Base-by-base conservation (phyloP, 257 asterid species). In the Echites panduratus region DNA sequence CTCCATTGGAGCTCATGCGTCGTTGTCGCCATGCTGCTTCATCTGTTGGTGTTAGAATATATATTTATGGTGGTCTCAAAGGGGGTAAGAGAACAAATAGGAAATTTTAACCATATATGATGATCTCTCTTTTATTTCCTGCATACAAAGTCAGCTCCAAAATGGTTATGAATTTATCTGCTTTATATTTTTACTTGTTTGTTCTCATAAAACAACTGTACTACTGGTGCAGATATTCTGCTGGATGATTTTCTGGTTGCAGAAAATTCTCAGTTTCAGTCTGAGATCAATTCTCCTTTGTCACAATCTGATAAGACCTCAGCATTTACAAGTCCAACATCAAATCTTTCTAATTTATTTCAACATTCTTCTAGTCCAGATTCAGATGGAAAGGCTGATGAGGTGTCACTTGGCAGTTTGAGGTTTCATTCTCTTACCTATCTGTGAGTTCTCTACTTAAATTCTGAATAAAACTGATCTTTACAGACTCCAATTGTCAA, bases 21-120 rank as follows among this genome's bases (percentile, higher is more conserved):
- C 89, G 99, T 67, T 92, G 98, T 79, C 97, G 99, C 75, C 99
- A 95, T 77, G 99, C 98, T 29, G 97, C 97, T 81, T 97, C 99
- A 79, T 89, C 99, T 72, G 96, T 92, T 79, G 99, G 97, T 68
- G 89, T 85, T 67, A 85, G 94, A 73, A 87, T 95, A 78, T 95
- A 95, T 85, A 63, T 80, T 82, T 82, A 87, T 75, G 99, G 99
- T 70, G 99, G 99, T 79, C 83, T 95, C 29, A 92, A 80, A 84
- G 98, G 99, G 88, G 99, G 99, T 95, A 78, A 59, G 32, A 53
- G 48, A 45, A 77, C 74, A 29, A 62, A 9, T 48, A 22, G 57
- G 57, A 29, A 67, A 45, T 22, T 45, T 13, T n/a, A 24, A 43
- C 40, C 56, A 66, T 10, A 38, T 66, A 8, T 66, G n/a, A 9